Evolutionary conservation across 2,329 filamentous ascomycete genomes (phyloP).

Genomic region (Pestalotiopsis sp.): DNA sequence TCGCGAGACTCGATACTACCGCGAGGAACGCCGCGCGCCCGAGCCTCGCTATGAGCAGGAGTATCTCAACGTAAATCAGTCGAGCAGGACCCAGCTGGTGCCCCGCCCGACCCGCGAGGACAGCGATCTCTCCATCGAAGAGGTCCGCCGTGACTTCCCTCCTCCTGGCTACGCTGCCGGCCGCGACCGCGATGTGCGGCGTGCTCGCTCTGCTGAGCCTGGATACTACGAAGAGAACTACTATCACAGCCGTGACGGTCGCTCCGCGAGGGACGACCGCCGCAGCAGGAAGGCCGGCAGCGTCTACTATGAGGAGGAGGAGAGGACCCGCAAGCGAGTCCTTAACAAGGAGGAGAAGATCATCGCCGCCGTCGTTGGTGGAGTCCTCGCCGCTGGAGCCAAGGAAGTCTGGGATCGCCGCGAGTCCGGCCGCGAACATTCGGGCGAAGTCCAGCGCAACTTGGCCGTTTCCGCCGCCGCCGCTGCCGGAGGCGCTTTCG

Average conservation of each 20-base stretch:
- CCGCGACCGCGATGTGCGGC: conserved; percentile 50
- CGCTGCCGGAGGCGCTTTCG: conserved; percentile 66
- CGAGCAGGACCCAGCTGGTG: conserved; percentile 47
- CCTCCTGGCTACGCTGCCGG: conserved; percentile 60
- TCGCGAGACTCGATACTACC: conserved; percentile 54
- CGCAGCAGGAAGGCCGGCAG: conserved; percentile 53
- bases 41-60: conserved; percentile 58
- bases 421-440: conserved; percentile 55
- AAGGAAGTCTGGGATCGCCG: conserved; percentile 69
- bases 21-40: conserved; percentile 52
- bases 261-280: conserved; percentile 39
- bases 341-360: conserved; percentile 68
- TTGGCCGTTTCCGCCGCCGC: conserved; percentile 62
- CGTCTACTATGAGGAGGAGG: conserved; percentile 62
- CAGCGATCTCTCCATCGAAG: conserved; percentile 76
- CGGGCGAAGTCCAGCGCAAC: conserved; percentile 55
- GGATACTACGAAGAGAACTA: conserved; percentile 64
- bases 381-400: conserved; percentile 65
- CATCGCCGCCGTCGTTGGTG: conserved; percentile 66
- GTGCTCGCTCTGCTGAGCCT: conserved; percentile 67
- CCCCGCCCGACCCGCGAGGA: conserved; percentile 66
- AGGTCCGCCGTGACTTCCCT: conserved; percentile 83
- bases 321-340: conserved; percentile 51
- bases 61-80: conserved; percentile 46
- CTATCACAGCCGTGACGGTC: conserved; percentile 38